Percentiles rank a stretch among this genome's conserved stretches.
These are phyloP conservation scores for Citrus hindsii DNA, from an alignment of 345 rosid species.

Conservation along the genomic window DNA sequence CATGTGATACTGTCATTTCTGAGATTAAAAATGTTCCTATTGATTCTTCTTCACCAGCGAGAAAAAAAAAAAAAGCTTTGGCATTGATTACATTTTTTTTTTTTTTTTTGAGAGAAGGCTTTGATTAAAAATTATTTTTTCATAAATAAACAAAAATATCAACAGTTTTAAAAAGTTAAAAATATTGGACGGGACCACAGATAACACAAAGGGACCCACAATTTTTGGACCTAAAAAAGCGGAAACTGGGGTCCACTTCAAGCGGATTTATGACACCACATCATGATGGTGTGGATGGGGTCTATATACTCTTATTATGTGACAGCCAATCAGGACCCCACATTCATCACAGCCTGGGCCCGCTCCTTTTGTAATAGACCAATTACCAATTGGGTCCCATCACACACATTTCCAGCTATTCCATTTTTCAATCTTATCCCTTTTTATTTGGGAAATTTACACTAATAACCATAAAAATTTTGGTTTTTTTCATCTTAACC, in stretches of 20 bases:
- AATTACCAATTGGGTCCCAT: constrained; percentile 19
- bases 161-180: not conserved
- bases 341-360: not conserved
- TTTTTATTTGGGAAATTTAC: too few relatives aligned
- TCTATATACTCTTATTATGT: constrained; percentile 11
- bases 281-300: constrained; percentile 20
- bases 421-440: not conserved
- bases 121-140: not conserved
- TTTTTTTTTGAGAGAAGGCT: not conserved
- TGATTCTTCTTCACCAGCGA: not conserved
- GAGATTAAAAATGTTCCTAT: not conserved
- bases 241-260: constrained; percentile 21
- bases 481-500: too few relatives aligned
- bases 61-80: too few relatives aligned
- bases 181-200: not conserved
- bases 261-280: constrained; percentile 10
- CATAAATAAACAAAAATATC: too few relatives aligned
- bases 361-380: not conserved
- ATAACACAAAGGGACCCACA: not conserved
- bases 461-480: too few relatives aligned
- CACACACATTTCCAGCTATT: constrained; percentile 17
- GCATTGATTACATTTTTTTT: too few relatives aligned
- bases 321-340: constrained; percentile 27
- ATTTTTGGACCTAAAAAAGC: not conserved
- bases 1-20: not conserved